phyloP scores from a whole-genome alignment of 2,329 filamentous ascomycete species.

The Intubia oerlemansii region DNA sequence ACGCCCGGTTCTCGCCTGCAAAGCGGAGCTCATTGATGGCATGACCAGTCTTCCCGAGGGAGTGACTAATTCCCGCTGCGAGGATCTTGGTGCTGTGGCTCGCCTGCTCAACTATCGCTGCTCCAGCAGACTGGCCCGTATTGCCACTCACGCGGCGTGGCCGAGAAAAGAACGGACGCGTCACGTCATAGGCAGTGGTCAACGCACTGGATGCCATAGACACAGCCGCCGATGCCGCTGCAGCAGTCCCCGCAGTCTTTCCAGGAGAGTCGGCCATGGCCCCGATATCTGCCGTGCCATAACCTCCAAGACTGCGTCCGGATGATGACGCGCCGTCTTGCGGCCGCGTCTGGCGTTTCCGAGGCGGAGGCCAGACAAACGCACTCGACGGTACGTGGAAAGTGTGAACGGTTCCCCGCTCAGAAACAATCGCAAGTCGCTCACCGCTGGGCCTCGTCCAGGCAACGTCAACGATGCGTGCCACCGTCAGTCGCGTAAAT shows the following conservation, averaged over 20 bases:
- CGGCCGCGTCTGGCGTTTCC: no score
- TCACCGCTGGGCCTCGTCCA: conserved; percentile 73
- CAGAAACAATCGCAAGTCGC: conserved; percentile 71
- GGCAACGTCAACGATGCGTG: conserved; percentile 71
- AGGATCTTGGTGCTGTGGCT: conserved; percentile 52
- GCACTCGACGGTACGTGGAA: conserved; percentile 68
- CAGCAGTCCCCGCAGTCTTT: conserved; percentile 22
- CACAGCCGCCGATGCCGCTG: conserved; percentile 25
- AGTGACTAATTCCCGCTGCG: conserved; percentile 52
- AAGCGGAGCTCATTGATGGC: conserved; percentile 51
- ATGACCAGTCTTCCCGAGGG: conserved; percentile 50
- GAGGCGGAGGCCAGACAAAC: conserved; percentile 85
- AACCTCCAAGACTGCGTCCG: no score
- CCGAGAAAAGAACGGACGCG: conserved; percentile 35
- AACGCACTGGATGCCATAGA: conserved; percentile 51
- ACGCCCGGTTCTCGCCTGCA: conserved; percentile 53
- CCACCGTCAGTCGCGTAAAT: conserved; percentile 79
- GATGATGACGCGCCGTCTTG: no score
- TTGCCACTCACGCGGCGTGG: conserved; percentile 29
- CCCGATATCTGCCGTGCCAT: no score
- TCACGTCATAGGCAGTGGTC: conserved; percentile 47
- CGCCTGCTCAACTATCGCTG: conserved; percentile 34
- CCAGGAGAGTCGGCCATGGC: no score
- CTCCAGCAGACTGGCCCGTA: conserved; percentile 17
- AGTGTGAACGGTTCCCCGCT: conserved; percentile 86